Evolutionary conservation across 352 stramenopile genomes (phyloP), one percentile per base, ranked within the genome.

Genomic region (Phytophthora hybrid): DNA sequence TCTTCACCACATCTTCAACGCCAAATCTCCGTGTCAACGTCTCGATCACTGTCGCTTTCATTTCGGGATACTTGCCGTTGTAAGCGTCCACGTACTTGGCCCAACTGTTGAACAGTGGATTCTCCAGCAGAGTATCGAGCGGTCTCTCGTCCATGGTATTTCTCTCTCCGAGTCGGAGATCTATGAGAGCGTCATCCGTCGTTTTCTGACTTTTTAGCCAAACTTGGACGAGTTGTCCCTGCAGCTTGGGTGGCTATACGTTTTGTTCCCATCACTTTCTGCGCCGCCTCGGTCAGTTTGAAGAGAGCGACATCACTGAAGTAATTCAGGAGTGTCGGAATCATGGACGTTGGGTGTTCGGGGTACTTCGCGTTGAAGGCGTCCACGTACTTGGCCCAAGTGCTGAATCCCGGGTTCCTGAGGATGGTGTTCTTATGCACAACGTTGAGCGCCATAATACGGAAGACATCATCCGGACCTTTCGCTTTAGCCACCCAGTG

Each of bases 381-480:
- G 16, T 44, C 37, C 37, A 44, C 14, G 11, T 44, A 44, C 5
- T 46, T 63, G n/a, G 37, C n/a, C 56, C 32, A 63, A 4, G 19
- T 11, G 3, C 11, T 39, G 34, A 63, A 63, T 7, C 58, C 18
- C 3, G 46, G 11, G n/a, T 66, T 47, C 9, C 18, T 55, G 10
- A 66, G 18, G 14, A 66, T 26, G 23, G 1, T 19, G 13, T 32
- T 14, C 9, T 18, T 21, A 6, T 8, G 13, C 14, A n/a, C 6
- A 18, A 5, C 16, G 16, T 67, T 8, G 14, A 59, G 60, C 2
- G 18, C 9, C 11, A 59, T 59, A 29, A 67, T 16, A 18, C 23
- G 4, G 34, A 68, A 68, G 1, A 68, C 21, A 1, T 62, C 51
- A 2, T 62, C 51, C 1, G 51, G 61, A 1, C 16, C 21, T 60